Percentiles rank a stretch among this genome's conserved stretches.
phyloP scores from a whole-genome alignment of 2,329 filamentous ascomycete species.

The Coniochaeta hoffmannii region DNA sequence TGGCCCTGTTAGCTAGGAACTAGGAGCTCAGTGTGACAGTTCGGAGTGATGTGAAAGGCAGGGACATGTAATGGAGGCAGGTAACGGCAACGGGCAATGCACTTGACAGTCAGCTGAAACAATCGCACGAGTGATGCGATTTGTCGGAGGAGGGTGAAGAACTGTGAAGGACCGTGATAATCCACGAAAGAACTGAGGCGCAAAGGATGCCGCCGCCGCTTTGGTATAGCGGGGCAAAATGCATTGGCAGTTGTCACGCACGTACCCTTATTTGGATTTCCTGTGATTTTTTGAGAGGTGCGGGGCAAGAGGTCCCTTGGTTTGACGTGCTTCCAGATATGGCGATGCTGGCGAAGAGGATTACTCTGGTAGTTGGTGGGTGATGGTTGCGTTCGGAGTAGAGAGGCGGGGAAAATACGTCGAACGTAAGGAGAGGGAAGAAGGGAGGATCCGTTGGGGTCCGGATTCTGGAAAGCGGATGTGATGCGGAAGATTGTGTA shows the following conservation, averaged over 20 bases:
- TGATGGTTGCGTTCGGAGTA: not conserved
- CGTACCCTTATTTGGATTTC: not conserved
- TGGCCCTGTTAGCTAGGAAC: not conserved
- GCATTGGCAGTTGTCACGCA: not conserved
- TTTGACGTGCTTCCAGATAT: not conserved
- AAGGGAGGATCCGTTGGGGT: not conserved
- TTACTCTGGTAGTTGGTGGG: not conserved
- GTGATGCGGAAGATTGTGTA: not conserved
- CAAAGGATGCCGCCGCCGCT: not conserved
- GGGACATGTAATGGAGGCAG: too few species aligned
- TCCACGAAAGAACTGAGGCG: not conserved
- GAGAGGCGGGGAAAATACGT: not conserved
- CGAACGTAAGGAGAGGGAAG: not conserved
- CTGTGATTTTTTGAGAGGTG: not conserved
- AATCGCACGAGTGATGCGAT: not conserved
- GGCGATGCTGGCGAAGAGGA: not conserved
- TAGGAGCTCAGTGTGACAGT: not conserved
- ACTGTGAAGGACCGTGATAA: too few species aligned
- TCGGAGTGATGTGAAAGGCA: not conserved
- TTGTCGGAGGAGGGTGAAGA: not conserved
- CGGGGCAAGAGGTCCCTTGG: not conserved
- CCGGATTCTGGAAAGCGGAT: not conserved
- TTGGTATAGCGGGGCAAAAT: slow-evolving; percentile 1
- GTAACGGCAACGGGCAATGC: not conserved
- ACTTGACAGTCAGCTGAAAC: not conserved